Base-by-base conservation (phyloP, 495 filamentous ascomycete species). In the Xylaria longipes region DNA sequence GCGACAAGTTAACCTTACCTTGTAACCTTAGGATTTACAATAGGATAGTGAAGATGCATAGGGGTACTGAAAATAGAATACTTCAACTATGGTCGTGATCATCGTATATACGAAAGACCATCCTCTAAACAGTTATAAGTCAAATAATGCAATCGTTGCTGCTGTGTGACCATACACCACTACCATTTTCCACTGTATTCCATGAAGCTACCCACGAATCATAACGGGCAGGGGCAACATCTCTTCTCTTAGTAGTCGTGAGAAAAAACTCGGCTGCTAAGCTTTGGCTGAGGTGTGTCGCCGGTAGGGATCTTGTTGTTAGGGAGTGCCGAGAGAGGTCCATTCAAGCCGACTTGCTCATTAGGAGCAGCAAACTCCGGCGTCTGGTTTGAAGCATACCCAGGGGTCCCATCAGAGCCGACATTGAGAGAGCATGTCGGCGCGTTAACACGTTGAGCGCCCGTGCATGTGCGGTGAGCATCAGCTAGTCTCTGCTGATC, bases 381-480 rank as follows among this genome's bases (percentile, higher is more conserved):
- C 1, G 27, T 11, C 69, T 71, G 69, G 29, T 12, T 56, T 7
- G 61, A 65, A 29, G 69, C n/a, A 11, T 65, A 56, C 7, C 69
- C 69, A 14, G 66, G 33, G 25, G 35, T 46, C 9, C 61, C 61
- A 20, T 71, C 57, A 25, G 69, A 20, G 48, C 56, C 61, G 48
- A 66, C 69, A n/a, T 66, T 58, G 14, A 71, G 61, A 66, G 69
- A 66, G 69, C 69, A 71, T 25, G 50, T 48, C 14, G 48, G 22
- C 61, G 69, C 54, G 45, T 71, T 57, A 25, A 75, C n/a, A 33
- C 79, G 77, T 14, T 72, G 61, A 20, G 70, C 25, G 6, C 73
- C 70, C 11, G 74, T 81, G 69, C 79, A 87, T 0, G 45, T 75
- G 45, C 83, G 45, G 62, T 87, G 74, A 14, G 87, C 87, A 15